A percentile compares a stretch with the other conserved stretches of the same genome.
Conservation (phyloP, 2,329 filamentous ascomycete genomes). For the Colletotrichum musae region DNA sequence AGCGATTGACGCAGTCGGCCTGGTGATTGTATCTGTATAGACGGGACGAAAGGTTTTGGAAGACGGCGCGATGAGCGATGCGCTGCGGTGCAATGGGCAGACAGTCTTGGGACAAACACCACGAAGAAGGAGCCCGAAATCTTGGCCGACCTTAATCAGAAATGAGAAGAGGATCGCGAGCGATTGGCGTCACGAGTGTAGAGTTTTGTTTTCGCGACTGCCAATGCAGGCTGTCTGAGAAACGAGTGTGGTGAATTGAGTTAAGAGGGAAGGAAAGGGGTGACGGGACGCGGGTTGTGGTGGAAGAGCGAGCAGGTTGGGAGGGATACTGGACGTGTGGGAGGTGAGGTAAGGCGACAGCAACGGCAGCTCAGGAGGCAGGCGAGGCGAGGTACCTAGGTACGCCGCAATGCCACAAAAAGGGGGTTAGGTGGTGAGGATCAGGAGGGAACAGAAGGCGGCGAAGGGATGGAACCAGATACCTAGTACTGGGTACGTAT, state of each 20-base stretch:
- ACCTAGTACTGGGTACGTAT: too few species aligned
- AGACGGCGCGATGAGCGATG: slow-evolving; percentile 16
- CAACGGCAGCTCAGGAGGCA: not conserved
- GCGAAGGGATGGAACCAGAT: too few species aligned
- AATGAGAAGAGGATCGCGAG: slow-evolving; percentile 20
- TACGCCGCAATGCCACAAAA: too few species aligned
- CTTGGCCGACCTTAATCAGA: slow-evolving; percentile 13
- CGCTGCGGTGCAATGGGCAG: slow-evolving; percentile 6
- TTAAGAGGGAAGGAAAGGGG: slow-evolving; percentile 35
- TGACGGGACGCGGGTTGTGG: slow-evolving; percentile 37
- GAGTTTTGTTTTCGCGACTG: slow-evolving; percentile 29
- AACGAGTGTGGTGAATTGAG: slow-evolving; percentile 39
- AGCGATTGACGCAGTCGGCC: slow-evolving; percentile 26
- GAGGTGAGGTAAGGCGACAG: slow-evolving; percentile 8
- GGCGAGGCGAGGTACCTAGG: too few species aligned
- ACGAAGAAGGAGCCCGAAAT: slow-evolving; percentile 5
- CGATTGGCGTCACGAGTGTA: slow-evolving; percentile 13
- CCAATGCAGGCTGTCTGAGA: slow-evolving; percentile 27
- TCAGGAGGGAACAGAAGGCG: too few species aligned
- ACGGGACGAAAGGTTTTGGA: slow-evolving; percentile 9
- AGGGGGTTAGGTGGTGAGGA: too few species aligned
- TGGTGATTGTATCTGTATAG: slow-evolving; percentile 16
- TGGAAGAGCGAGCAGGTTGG: slow-evolving; percentile 25
- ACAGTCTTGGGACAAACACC: not conserved
- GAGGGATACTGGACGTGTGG: slow-evolving; percentile 3